Evolutionary conservation across 2,329 filamentous ascomycete genomes (phyloP).

Genomic region (Nothophaeocryptopus gaeumannii): DNA sequence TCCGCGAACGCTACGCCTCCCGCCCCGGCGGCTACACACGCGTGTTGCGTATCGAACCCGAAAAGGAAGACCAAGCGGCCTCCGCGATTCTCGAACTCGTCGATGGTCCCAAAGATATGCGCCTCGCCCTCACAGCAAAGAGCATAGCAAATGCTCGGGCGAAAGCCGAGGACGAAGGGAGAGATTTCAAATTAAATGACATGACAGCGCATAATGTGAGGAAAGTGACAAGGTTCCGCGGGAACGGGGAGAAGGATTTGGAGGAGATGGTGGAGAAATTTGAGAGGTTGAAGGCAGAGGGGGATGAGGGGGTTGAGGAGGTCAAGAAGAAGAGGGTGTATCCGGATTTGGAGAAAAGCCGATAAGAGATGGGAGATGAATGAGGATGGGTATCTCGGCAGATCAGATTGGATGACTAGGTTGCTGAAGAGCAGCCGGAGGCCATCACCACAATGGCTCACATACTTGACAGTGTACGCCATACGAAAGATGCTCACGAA

Average conservation of each 20-base stretch:
- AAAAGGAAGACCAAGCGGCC: slow-evolving; percentile 81
- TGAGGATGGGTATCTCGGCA: neutral
- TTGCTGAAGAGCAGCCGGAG: neutral
- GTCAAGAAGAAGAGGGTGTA: slow-evolving; percentile 38
- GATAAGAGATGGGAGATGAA: neutral
- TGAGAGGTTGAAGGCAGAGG: slow-evolving; percentile 33
- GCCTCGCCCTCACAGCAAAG: slow-evolving; percentile 89
- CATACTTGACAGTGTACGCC: no score
- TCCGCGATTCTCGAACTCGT: slow-evolving; percentile 93
- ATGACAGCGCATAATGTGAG: slow-evolving; percentile 74
- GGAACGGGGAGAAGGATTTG: slow-evolving; percentile 64
- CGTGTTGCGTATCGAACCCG: slow-evolving; percentile 85
- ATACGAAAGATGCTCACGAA: no score
- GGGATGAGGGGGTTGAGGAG: slow-evolving; percentile 34
- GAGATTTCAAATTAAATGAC: slow-evolving; percentile 59
- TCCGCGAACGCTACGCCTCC: slow-evolving; percentile 72
- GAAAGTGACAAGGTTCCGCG: slow-evolving; percentile 77
- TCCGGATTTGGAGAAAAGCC: slow-evolving; percentile 22
- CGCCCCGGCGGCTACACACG: slow-evolving; percentile 93
- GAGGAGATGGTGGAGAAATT: slow-evolving; percentile 57
- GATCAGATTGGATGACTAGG: slow-evolving; percentile 2
- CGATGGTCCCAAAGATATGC: slow-evolving; percentile 89
- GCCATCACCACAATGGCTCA: no score
- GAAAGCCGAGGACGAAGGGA: slow-evolving; percentile 37
- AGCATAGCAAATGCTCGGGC: slow-evolving; percentile 60